phyloP scores from a whole-genome alignment of 768 basidiomycete genomes.

The Amanita muscaria region DNA sequence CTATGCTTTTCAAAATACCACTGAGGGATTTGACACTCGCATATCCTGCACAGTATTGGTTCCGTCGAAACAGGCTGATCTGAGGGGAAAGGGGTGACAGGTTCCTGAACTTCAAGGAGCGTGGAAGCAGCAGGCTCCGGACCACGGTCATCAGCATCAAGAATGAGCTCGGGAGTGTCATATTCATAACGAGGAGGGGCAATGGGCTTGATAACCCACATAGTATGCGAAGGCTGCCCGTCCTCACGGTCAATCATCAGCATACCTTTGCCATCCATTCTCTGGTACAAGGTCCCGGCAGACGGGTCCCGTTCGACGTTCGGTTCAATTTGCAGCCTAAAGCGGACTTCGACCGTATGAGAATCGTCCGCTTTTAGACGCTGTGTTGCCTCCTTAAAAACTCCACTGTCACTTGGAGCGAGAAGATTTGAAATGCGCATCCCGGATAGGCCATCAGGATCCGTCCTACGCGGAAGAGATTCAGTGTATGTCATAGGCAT shows the following conservation, averaged over 20 bases:
- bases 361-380: conserved; percentile 86
- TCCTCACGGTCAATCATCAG: conserved; percentile 91
- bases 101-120: conserved; percentile 31
- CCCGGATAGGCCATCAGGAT: conserved; percentile 71
- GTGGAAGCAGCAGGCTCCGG: conserved; percentile 33
- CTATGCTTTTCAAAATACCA: conserved; percentile 99
- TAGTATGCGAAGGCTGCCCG: conserved; percentile 85
- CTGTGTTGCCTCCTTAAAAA: conserved; percentile 82
- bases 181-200: conserved; percentile 62
- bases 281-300: conserved; percentile 53
- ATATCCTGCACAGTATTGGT: conserved; percentile 91
- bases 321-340: conserved; percentile 74
- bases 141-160: conserved; percentile 42
- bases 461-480: conserved; percentile 42
- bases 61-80: conserved; percentile 70
- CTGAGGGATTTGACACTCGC: conserved; percentile 91
- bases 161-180: conserved; percentile 50
- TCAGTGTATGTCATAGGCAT: not conserved
- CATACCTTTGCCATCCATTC: conserved; percentile 98
- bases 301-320: conserved; percentile 49
- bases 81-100: conserved; percentile 67
- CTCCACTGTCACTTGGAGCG: conserved; percentile 66
- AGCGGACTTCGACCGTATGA: conserved; percentile 87
- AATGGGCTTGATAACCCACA: conserved; percentile 94
- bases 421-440: conserved; percentile 77